Conservation (phyloP, 805 yeast species). For the Metschnikowia continentalis region DNA sequence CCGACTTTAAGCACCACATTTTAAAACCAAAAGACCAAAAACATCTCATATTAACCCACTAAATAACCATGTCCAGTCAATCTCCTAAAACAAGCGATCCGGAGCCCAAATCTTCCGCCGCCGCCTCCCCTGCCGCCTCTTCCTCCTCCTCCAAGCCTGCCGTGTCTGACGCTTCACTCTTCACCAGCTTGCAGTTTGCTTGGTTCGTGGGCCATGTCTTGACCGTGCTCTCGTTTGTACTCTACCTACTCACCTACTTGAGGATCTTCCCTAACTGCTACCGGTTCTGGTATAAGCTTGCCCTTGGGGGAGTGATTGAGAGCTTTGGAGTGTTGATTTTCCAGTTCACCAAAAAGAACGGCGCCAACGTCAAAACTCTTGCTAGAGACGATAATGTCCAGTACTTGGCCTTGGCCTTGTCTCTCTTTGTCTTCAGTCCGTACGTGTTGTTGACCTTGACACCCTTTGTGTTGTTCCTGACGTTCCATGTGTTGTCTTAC, state of each 20-base stretch:
- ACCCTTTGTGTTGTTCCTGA: constrained; percentile 74
- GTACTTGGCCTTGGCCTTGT: constrained; percentile 58
- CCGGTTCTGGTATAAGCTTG: constrained; percentile 49
- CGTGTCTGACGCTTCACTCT: constrained; percentile 1
- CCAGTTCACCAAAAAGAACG: constrained; percentile 43
- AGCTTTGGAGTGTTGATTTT: constrained; percentile 74
- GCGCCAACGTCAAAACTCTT: constrained; percentile 21
- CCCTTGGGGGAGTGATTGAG: constrained; percentile 60
- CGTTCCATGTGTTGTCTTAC: constrained; percentile 79
- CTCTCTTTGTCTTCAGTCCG: constrained; percentile 48
- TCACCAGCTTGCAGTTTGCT: constrained; percentile 57
- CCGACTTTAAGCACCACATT: too few relatives aligned
- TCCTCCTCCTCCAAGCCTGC: background rate
- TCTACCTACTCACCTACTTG: constrained; percentile 32
- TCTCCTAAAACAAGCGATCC: background rate
- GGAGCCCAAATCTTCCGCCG: background rate
- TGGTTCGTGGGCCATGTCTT: constrained; percentile 60
- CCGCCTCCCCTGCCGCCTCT: background rate
- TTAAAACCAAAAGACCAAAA: too few relatives aligned
- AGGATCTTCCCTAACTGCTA: constrained; percentile 23
- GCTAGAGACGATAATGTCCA: constrained; percentile 63
- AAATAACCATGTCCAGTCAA: background rate
- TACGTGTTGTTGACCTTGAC: constrained; percentile 56
- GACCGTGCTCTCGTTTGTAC: constrained; percentile 29
- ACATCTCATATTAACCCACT: background rate